Evolutionary conservation across 139 green algal genomes (phyloP), one percentile per base, ranked within the genome.

Genomic region (Marvania coccoides): DNA sequence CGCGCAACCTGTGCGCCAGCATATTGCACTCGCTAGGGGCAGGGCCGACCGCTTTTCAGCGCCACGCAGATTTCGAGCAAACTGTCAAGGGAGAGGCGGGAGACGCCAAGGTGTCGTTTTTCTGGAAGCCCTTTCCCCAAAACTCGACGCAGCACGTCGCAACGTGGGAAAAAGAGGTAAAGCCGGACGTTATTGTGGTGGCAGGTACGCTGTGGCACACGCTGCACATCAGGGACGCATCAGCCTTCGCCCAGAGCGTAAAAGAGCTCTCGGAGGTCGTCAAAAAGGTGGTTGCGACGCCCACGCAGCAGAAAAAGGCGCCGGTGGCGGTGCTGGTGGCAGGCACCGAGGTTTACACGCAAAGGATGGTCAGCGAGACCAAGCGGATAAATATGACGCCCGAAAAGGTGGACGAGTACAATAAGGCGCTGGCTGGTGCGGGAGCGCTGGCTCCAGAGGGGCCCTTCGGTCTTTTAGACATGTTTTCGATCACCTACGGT

Each of bases 61-160:
- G 57, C 30, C 57, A 64, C 57, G 14, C 24, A 19, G 57, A 64
- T 46, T 64, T 56, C 26, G 57, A 64, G 29, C 33, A 46, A 14
- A 64, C 47, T 14, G 19, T 51, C n/a, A n/a, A n/a, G n/a, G 42
- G 19, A 28, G 42, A 51, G 19, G 26, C 14, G 30, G 57, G 26
- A 23, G 7, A 4, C 19, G 57, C 48, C 5, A 7, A 14, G 12
- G 26, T 10, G n/a, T 54, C 57, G 0, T 10, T 64, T 19, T 38
- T 54, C 26, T 64, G 57, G 57, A 12, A 23, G 31, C 57, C 57
- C 15, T 64, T 64, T 46, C 57, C 57, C 8, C 23, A 19, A 26
- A 64, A 64, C 33, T 37, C 26, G 2, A 64, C 24, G 1, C 5
- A 55, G 23, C 12, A 10, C 19, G 37, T 64, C 12, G 19, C 33